Evolutionary conservation across 2,329 filamentous ascomycete genomes (phyloP).

Genomic region (Aureobasidium sp.): DNA sequence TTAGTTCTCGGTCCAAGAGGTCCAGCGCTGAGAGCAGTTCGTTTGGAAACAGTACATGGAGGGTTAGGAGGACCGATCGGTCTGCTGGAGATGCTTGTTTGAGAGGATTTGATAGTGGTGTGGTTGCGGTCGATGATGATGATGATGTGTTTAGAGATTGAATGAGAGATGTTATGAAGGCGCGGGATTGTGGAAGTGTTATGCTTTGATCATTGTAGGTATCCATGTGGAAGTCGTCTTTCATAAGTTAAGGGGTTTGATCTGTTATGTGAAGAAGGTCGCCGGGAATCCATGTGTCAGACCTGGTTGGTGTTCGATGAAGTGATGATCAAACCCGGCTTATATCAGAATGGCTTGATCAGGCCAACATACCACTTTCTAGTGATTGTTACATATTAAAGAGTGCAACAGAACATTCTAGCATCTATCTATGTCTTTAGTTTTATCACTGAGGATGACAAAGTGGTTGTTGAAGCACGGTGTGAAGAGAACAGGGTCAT

Average conservation of each 20-base stretch:
- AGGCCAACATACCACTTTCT: no score
- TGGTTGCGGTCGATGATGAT: background rate
- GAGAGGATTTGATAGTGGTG: constrained; percentile 34
- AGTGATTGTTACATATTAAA: no score
- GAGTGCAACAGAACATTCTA: no score
- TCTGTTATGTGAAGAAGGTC: no score
- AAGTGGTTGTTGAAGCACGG: no score
- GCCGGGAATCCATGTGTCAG: background rate
- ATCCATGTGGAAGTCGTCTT: no score
- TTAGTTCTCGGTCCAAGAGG: constrained; percentile 68
- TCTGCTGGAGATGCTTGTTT: constrained; percentile 19
- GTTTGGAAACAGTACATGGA: constrained; percentile 78
- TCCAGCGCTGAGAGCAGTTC: constrained; percentile 79
- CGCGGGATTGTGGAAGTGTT: constrained; percentile 4
- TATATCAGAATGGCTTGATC: no score
- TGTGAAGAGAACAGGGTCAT: background rate
- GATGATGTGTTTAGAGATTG: constrained; percentile 15
- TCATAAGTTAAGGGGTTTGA: no score
- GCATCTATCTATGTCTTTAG: no score
- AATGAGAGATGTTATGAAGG: constrained; percentile 22
- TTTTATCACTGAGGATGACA: no score
- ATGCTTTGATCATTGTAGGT: background rate
- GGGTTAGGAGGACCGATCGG: constrained; percentile 55
- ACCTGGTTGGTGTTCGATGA: no score
- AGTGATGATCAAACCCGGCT: no score